Base-by-base conservation (phyloP, 495 filamentous ascomycete species). In the Penicillium arizonense region DNA sequence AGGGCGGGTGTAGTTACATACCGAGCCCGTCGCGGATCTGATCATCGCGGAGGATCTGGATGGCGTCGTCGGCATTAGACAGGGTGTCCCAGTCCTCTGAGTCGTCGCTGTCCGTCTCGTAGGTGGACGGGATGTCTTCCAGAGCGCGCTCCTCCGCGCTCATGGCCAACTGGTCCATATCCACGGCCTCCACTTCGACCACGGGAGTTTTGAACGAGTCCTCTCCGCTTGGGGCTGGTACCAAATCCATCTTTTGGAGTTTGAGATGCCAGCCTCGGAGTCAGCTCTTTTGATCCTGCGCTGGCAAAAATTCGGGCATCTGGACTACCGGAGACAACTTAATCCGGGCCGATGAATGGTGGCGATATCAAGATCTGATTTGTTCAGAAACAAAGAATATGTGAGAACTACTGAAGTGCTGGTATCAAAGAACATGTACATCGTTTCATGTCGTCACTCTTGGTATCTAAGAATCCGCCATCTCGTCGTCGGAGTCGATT, bases 71-170 rank as follows among this genome's bases (percentile, higher is more conserved):
- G 56, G 83, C 87, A 6, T 90, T 65, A 20, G 87, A 90, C 43
- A 84, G 76, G 5, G 76, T 78, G 52, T 88, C 87, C 84, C 84
- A 87, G 10, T 77, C 78, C 41, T 87, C 85, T 26, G 83, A 79
- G 26, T 83, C 83, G 44, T 82, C 82, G 45, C 84, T 82, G 50
- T 79, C 79, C 14, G 84, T 79, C 44, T 85, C 81, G 16, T 82
- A 75, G 44, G 71, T 65, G 2, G 73, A 71, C 23, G 64, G 61
- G 3, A 63, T 62, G 12, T 58, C 63, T 50, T 66, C 57, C 44
- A 67, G 34, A 33, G 66, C 58, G 56, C 58, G 54, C 30, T 55
- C 42, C 44, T 62, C 62, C 60, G 71, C 64, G 47, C 55, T 47
- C 34, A 50, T 34, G 36, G 18, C 9, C 21, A 36, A 47, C 48